phyloP scores from a whole-genome alignment of 352 stramenopile genomes.

The Thalassiosira livingstoniorum region DNA sequence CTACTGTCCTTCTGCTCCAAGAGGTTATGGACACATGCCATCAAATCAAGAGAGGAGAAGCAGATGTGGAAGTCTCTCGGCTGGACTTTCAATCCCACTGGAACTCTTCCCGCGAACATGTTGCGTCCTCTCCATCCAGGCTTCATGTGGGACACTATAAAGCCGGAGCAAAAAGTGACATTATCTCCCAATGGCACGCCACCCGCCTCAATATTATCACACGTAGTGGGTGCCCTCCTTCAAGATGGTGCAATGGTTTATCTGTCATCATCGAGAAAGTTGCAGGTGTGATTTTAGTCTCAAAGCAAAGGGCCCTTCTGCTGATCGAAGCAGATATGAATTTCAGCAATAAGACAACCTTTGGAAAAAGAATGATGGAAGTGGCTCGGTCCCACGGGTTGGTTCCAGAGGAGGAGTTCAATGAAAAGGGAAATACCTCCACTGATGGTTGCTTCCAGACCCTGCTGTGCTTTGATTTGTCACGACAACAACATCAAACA shows the following conservation, averaged over 20 bases:
- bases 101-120: neutral
- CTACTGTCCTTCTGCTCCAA: slow-evolving; percentile 12
- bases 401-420: neutral
- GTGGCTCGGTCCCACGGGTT: neutral
- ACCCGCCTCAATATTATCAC: slow-evolving; percentile 15
- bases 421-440: neutral
- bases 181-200: slow-evolving; percentile 1
- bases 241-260: slow-evolving; percentile 15
- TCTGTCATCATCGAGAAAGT: slow-evolving; percentile 42
- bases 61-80: neutral
- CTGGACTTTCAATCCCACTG: neutral
- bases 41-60: neutral
- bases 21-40: slow-evolving; percentile 9
- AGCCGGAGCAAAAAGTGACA: neutral
- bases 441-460: neutral
- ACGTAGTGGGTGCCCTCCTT: slow-evolving; percentile 1
- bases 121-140: neutral
- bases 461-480: neutral
- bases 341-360: neutral
- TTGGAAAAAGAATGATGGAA: neutral
- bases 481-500: neutral
- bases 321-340: neutral
- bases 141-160: slow-evolving; percentile 13
- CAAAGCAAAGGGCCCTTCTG: slow-evolving; percentile 9
- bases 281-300: slow-evolving; percentile 17